Conservation (phyloP, 108 stramenopile species). For the Nannochloropsis salina region DNA sequence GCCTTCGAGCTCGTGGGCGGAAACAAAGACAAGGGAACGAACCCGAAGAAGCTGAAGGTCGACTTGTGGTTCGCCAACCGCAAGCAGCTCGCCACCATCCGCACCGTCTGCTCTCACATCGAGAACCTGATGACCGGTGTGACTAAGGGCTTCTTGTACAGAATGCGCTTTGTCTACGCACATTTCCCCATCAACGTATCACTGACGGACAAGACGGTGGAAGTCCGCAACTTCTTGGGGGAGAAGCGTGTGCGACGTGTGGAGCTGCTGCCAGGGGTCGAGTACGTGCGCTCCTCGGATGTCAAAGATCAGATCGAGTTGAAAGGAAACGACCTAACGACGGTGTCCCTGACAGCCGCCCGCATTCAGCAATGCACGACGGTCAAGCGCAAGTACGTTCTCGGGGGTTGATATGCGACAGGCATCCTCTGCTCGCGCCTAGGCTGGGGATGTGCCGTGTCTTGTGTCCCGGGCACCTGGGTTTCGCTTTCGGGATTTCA, state of each 20-base stretch:
- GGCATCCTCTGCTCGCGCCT: neutral
- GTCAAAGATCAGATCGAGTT: conserved; percentile 99
- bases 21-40: conserved; percentile 52
- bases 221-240: conserved; percentile 99
- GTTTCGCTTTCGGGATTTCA: neutral
- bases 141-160: conserved; percentile 95
- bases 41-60: conserved; percentile 69
- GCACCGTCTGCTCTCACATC: conserved; percentile 96
- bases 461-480: too few relatives aligned
- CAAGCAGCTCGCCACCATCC: conserved; percentile 86
- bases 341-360: conserved; percentile 88
- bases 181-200: conserved; percentile 99
- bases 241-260: conserved; percentile 93
- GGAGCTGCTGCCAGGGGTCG: conserved; percentile 77
- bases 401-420: neutral
- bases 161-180: conserved; percentile 98
- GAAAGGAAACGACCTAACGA: conserved; percentile 87
- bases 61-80: conserved; percentile 97
- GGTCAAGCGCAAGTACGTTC: conserved; percentile 76
- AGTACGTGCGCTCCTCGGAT: conserved; percentile 77
- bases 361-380: conserved; percentile 91
- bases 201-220: conserved; percentile 69
- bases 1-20: conserved; percentile 60
- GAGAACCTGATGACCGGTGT: conserved; percentile 99
- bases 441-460: too few relatives aligned